Conservation (phyloP, 1,284 basidiomycete species). For the Marasmius sp. region DNA sequence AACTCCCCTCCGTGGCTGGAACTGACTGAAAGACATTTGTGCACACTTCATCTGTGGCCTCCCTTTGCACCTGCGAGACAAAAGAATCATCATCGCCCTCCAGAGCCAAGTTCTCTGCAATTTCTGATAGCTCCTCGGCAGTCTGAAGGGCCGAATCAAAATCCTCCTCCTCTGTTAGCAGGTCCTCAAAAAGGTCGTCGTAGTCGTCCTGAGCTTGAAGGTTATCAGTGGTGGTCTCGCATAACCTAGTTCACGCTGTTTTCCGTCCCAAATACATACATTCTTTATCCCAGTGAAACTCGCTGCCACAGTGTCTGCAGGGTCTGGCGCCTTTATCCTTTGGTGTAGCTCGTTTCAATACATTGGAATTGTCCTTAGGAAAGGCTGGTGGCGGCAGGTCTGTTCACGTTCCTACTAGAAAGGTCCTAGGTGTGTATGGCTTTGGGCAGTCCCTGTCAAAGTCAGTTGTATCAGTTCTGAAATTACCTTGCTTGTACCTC, state of each 20-base stretch:
- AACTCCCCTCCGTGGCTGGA: no score
- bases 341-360: conserved; percentile 28
- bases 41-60: no score
- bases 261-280: conserved; percentile 21
- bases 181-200: no score
- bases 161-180: no score
- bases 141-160: no score
- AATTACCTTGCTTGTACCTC: background rate
- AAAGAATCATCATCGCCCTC: no score
- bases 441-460: background rate
- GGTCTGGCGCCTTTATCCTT: conserved; percentile 26
- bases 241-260: background rate
- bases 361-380: conserved; percentile 28
- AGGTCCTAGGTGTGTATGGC: background rate
- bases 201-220: conserved; percentile 17
- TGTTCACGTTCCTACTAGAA: background rate
- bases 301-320: conserved; percentile 36
- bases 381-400: conserved; percentile 17
- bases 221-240: conserved; percentile 7
- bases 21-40: no score
- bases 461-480: background rate
- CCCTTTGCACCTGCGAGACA: no score
- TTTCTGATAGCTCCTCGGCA: no score
- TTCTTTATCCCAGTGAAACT: conserved; percentile 34
- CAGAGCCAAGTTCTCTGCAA: no score